Conservation (phyloP, 2,329 filamentous ascomycete species). For the Talaromyces rugulosus region DNA sequence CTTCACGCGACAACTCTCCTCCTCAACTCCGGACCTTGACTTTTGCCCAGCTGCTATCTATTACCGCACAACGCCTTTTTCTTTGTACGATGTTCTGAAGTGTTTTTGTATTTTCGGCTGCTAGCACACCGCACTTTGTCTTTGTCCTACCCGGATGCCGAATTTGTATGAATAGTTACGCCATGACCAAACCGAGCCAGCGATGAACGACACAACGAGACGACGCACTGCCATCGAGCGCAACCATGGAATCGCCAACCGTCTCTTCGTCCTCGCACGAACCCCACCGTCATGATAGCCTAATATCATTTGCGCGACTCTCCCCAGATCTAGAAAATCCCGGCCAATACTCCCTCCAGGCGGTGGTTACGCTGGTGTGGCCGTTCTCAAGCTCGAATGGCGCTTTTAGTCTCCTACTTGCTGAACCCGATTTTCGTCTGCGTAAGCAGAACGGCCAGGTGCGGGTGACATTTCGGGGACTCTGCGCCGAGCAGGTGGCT, state of each 20-base stretch:
- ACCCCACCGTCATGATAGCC: conserved; percentile 19
- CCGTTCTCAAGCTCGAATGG: conserved; percentile 77
- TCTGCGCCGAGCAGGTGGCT: conserved; percentile 65
- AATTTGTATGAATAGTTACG: conserved; percentile 3
- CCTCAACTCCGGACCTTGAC: background rate
- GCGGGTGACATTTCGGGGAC: conserved; percentile 68
- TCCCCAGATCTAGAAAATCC: conserved; percentile 29
- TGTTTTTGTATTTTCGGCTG: background rate
- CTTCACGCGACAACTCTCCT: background rate
- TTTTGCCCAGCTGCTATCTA: background rate
- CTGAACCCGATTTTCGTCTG: conserved; percentile 77
- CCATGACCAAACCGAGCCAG: conserved; percentile 4
- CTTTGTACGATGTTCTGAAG: background rate
- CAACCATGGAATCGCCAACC: conserved; percentile 26
- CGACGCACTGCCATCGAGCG: background rate
- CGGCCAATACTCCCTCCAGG: conserved; percentile 50
- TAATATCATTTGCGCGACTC: conserved; percentile 39
- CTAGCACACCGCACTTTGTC: background rate
- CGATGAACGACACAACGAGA: conserved; percentile 2
- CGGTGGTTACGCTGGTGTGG: conserved; percentile 81
- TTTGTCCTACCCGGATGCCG: conserved; percentile 4
- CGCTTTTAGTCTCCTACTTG: conserved; percentile 72
- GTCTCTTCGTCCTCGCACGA: conserved; percentile 21
- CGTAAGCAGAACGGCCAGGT: conserved; percentile 76
- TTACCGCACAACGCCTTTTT: background rate